Conservation (phyloP, 2,329 filamentous ascomycete species). For the Stachybotrys elegans region DNA sequence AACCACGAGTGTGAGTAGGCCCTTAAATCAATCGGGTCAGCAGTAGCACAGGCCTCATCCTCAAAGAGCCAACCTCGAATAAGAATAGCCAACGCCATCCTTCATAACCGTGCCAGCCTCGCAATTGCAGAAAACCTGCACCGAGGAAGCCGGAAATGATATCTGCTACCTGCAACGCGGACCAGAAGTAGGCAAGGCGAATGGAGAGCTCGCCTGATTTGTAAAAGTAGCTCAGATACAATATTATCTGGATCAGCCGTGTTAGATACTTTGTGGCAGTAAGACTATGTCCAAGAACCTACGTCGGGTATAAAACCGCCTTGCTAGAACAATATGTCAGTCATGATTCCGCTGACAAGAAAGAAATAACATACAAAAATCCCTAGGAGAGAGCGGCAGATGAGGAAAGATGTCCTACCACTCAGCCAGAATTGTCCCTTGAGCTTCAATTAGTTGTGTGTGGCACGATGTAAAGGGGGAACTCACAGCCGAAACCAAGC, state of each 20-base stretch:
- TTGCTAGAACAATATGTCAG: constrained; percentile 18
- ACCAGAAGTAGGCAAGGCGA: constrained; percentile 13
- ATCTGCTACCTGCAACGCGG: constrained; percentile 8
- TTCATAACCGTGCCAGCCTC: constrained; percentile 15
- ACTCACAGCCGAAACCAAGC: constrained; percentile 39
- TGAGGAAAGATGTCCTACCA: constrained; percentile 32
- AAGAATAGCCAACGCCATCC: constrained; percentile 34
- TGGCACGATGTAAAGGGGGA: not conserved
- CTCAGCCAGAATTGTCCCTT: constrained; percentile 35
- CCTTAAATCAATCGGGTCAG: not conserved
- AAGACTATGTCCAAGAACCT: constrained; percentile 7
- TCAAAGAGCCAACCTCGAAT: constrained; percentile 34
- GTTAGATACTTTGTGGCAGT: not conserved
- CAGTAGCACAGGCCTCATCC: not conserved
- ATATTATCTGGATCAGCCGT: constrained; percentile 18
- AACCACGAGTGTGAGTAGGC: constrained; percentile 22
- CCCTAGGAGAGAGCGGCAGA: constrained; percentile 31
- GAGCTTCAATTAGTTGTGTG: not conserved
- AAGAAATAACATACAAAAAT: constrained; percentile 17
- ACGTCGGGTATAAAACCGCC: constrained; percentile 43
- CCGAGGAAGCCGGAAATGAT: constrained; percentile 16
- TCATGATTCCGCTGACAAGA: not conserved
- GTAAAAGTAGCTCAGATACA: constrained; percentile 30
- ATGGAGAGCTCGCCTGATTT: constrained; percentile 17
- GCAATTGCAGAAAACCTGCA: constrained; percentile 16